Evolutionary conservation across 2,329 filamentous ascomycete species (phyloP).

Genomic region (Colletotrichum destructivum): DNA sequence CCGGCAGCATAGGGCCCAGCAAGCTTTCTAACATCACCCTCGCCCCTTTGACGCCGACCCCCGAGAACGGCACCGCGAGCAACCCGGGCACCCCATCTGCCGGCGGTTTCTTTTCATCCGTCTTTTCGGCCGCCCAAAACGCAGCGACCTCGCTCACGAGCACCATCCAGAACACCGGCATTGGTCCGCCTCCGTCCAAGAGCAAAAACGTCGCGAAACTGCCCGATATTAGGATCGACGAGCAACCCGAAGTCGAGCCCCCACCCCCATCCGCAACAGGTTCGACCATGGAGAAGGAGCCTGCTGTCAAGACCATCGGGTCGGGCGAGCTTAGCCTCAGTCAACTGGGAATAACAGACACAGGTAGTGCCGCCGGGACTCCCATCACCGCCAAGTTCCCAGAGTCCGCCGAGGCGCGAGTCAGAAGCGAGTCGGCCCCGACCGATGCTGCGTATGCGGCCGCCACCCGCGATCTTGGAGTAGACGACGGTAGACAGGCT

Average conservation of each 20-base stretch:
- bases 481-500: conserved; percentile 50
- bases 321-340: conserved; percentile 90
- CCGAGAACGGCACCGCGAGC: conserved; percentile 72
- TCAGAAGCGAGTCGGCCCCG: conserved; percentile 73
- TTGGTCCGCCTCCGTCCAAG: conserved; percentile 59
- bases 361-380: conserved; percentile 67
- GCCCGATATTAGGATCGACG: conserved; percentile 51
- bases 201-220: conserved; percentile 56
- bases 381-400: conserved; percentile 70
- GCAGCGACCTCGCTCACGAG: conserved; percentile 83
- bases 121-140: conserved; percentile 94
- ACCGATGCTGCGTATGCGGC: conserved; percentile 56
- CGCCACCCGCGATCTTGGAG: conserved; percentile 53
- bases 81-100: conserved; percentile 65
- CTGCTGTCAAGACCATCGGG: conserved; percentile 90
- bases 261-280: conserved; percentile 44
- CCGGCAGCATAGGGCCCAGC: conserved; percentile 77
- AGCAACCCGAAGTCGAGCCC: conserved; percentile 62
- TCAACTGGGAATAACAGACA: conserved; percentile 84
- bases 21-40: conserved; percentile 86
- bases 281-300: conserved; percentile 69
- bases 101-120: conserved; percentile 90
- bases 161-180: conserved; percentile 78
- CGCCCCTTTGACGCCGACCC: conserved; percentile 81
- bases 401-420: conserved; percentile 63